A percentile compares a stretch with the other conserved stretches of the same genome.
Conservation (phyloP, 495 filamentous ascomycete genomes). For the Geopyxis carbonaria region DNA sequence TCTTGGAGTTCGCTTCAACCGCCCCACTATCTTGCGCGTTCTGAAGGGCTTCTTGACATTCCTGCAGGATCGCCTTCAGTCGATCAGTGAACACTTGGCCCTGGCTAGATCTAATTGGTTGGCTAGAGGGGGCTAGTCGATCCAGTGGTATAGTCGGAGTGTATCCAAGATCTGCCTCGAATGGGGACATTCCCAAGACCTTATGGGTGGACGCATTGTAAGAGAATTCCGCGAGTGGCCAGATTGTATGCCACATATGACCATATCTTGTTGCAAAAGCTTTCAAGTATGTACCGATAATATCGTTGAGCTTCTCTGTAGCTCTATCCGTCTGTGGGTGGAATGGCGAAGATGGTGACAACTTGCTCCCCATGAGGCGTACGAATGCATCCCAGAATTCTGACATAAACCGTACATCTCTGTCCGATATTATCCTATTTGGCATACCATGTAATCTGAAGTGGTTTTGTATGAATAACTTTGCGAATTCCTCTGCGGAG, state of each 20-base stretch:
- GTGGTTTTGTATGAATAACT: background rate
- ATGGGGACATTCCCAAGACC: conserved; percentile 1
- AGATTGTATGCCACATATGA: background rate
- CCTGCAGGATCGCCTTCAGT: too few species aligned
- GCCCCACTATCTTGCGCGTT: too few species aligned
- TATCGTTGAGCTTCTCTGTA: background rate
- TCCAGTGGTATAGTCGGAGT: conserved; percentile 1
- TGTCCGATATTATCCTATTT: conserved; percentile 1
- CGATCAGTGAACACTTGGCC: too few species aligned
- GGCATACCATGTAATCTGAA: background rate
- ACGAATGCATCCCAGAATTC: background rate
- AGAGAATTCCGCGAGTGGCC: conserved; percentile 1
- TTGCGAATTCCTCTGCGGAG: conserved; percentile 1
- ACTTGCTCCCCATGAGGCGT: background rate
- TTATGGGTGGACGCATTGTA: conserved; percentile 2
- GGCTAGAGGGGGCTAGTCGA: too few species aligned
- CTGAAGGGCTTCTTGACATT: too few species aligned
- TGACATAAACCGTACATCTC: background rate
- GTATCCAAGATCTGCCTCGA: conserved; percentile 4
- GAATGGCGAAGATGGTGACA: background rate
- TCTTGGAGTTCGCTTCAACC: too few species aligned
- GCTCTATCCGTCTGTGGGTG: conserved; percentile 3
- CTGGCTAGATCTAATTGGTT: too few species aligned
- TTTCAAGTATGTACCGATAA: conserved; percentile 1
- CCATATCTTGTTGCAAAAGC: background rate